A percentile compares a stretch with the other conserved stretches of the same genome.
These are phyloP conservation scores for Plantago major DNA, from an alignment of 257 asterid species.

Conservation along the genomic window DNA sequence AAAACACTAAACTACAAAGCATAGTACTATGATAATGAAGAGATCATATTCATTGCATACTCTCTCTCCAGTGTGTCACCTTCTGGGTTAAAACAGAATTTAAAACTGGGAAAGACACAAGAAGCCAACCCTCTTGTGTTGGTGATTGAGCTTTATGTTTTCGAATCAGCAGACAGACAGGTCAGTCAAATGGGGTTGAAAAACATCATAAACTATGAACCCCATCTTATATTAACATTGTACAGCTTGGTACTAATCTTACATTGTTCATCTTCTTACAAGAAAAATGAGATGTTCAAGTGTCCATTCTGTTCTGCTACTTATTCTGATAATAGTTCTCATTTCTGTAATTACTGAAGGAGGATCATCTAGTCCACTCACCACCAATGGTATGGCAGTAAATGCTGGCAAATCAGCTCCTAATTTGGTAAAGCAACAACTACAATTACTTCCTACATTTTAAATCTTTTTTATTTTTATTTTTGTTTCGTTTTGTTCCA, in stretches of 20 bases:
- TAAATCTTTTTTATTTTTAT: no score
- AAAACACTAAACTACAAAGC: no score
- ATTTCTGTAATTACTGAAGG: slow-evolving; percentile 3
- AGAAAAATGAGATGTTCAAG: slow-evolving; percentile 21
- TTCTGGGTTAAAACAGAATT: neutral
- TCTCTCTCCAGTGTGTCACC: no score
- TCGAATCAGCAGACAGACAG: slow-evolving; percentile 43
- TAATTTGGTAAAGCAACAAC: slow-evolving; percentile 16
- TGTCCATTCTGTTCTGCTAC: slow-evolving; percentile 8
- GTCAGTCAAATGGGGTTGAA: slow-evolving; percentile 23
- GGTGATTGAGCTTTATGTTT: slow-evolving; percentile 42
- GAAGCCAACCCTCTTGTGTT: slow-evolving; percentile 40
- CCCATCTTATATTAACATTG: neutral
- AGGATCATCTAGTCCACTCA: slow-evolving; percentile 1
- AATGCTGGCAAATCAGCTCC: slow-evolving; percentile 2
- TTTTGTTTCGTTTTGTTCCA: no score
- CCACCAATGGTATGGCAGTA: slow-evolving; percentile 16
- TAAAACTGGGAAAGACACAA: slow-evolving; percentile 22
- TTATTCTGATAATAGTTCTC: neutral
- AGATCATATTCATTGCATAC: no score
- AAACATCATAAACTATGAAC: slow-evolving; percentile 18
- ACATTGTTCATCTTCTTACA: neutral
- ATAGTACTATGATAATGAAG: no score
- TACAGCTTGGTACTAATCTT: no score
- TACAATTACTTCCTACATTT: neutral